These are phyloP conservation scores for Raddia distichophylla DNA, from an alignment of 176 grass and related monocot genomes.

Conservation along the genomic window DNA sequence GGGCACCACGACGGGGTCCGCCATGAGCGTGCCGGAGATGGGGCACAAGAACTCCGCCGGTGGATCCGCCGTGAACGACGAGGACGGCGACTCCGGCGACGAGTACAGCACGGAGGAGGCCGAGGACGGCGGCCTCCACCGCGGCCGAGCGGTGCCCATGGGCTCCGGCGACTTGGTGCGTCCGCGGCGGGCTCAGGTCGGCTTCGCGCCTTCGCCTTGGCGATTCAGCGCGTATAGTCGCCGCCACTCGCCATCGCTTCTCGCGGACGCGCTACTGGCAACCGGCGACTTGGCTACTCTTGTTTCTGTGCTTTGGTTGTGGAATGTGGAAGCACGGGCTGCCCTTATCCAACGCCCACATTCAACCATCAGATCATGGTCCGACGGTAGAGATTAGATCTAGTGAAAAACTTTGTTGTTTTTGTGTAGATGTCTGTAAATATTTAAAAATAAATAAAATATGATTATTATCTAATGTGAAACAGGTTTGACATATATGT, in stretches of 20 bases:
- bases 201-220: not conserved
- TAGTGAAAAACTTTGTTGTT: too few species aligned
- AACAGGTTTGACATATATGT: too few species aligned
- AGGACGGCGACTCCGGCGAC: slow-evolving; percentile 40
- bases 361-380: too few species aligned
- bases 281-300: not conserved
- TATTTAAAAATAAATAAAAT: too few species aligned
- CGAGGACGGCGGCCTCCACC: slow-evolving; percentile 44
- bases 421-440: too few species aligned
- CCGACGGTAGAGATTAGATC: too few species aligned
- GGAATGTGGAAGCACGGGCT: too few species aligned
- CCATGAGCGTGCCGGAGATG: slow-evolving; percentile 86
- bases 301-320: too few species aligned
- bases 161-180: not conserved
- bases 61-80: slow-evolving; percentile 56
- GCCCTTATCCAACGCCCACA: too few species aligned
- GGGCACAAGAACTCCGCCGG: slow-evolving; percentile 89
- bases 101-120: not conserved
- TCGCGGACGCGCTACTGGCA: slow-evolving; percentile 21
- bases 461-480: too few species aligned
- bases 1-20: slow-evolving; percentile 68
- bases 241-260: not conserved
- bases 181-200: not conserved
- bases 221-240: not conserved
- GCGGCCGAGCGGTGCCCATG: slow-evolving; percentile 47